A percentile compares a stretch with the other conserved stretches of the same genome.
phyloP scores from a whole-genome alignment of 2,329 filamentous ascomycete species.

The Periconia sp. region DNA sequence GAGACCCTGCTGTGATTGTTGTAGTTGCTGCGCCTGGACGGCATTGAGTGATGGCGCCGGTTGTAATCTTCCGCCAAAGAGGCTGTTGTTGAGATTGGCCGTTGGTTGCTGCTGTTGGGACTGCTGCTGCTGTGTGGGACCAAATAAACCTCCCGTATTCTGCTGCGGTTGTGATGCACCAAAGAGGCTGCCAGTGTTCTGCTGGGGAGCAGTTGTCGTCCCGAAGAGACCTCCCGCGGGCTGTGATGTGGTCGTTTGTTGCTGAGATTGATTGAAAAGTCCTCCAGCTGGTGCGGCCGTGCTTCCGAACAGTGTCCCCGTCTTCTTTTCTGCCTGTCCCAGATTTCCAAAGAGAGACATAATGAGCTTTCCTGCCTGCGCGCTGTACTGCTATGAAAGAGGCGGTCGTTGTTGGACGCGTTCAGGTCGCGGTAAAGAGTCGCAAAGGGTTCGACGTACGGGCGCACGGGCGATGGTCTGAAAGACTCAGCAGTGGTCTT shows the following conservation, averaged over 20 bases:
- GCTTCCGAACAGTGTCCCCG: conserved; percentile 45
- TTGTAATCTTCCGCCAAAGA: conserved; percentile 44
- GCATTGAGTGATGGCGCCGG: conserved; percentile 37
- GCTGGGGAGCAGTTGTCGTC: conserved; percentile 13
- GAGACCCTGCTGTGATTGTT: conserved; percentile 45
- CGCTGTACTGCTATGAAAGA: neutral
- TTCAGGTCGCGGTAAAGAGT: neutral
- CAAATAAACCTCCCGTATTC: conserved; percentile 46
- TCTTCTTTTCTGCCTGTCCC: conserved; percentile 38
- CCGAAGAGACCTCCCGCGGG: conserved; percentile 37
- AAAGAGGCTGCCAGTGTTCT: conserved; percentile 27
- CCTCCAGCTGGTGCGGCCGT: conserved; percentile 45
- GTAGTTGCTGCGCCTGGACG: conserved; percentile 39
- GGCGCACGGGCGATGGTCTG: neutral
- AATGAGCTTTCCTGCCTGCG: conserved; percentile 2
- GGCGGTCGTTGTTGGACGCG: conserved; percentile 1
- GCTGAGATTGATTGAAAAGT: conserved; percentile 48
- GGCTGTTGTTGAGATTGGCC: conserved; percentile 47
- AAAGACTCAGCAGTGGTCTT: conserved; percentile 1
- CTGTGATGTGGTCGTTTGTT: conserved; percentile 39
- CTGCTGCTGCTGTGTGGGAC: conserved; percentile 53
- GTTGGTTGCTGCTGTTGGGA: conserved; percentile 48
- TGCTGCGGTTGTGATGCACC: conserved; percentile 30
- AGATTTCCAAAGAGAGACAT: conserved; percentile 41
- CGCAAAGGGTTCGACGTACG: neutral